Conservation (phyloP, 164 flowering plant genomes). For the Stephania japonica region DNA sequence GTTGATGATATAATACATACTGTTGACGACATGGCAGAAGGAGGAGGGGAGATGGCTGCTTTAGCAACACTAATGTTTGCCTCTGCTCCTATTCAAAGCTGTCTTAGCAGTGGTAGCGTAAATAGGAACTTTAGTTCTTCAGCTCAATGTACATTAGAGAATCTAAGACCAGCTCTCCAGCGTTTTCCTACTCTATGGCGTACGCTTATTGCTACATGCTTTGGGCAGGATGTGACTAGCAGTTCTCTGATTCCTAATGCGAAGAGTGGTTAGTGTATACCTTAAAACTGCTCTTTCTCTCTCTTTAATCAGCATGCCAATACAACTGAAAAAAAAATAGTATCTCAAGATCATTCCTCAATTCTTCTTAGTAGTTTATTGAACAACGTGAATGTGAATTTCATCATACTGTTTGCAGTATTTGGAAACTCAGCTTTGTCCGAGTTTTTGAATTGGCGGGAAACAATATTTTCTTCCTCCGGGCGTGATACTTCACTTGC, state of each 20-base stretch:
- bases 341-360: not conserved
- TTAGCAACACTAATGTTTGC: slow-evolving; percentile 92
- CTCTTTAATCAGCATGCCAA: not conserved
- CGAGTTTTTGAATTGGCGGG: slow-evolving; percentile 85
- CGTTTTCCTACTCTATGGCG: slow-evolving; percentile 87
- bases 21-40: slow-evolving; percentile 97
- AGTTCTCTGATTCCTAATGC: slow-evolving; percentile 32
- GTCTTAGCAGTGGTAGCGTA: slow-evolving; percentile 78
- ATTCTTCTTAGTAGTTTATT: not conserved
- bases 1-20: slow-evolving; percentile 67
- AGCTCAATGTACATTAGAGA: slow-evolving; percentile 92
- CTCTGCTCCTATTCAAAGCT: slow-evolving; percentile 71
- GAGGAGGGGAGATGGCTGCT: slow-evolving; percentile 95
- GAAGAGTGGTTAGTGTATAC: slow-evolving; percentile 43
- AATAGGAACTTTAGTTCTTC: slow-evolving; percentile 66
- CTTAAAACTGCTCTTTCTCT: not conserved
- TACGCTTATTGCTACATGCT: slow-evolving; percentile 71
- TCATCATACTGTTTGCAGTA: slow-evolving; percentile 25
- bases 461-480: slow-evolving; percentile 64
- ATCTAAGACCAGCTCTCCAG: slow-evolving; percentile 72
- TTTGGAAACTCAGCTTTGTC: slow-evolving; percentile 53
- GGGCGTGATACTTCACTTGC: slow-evolving; percentile 78
- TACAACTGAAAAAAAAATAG: no score
- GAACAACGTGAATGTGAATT: slow-evolving; percentile 4
- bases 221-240: slow-evolving; percentile 59